Evolutionary conservation across 768 basidiomycete genomes (phyloP), one percentile per base, ranked within the genome.

Genomic region (Tephrocybe rancida): DNA sequence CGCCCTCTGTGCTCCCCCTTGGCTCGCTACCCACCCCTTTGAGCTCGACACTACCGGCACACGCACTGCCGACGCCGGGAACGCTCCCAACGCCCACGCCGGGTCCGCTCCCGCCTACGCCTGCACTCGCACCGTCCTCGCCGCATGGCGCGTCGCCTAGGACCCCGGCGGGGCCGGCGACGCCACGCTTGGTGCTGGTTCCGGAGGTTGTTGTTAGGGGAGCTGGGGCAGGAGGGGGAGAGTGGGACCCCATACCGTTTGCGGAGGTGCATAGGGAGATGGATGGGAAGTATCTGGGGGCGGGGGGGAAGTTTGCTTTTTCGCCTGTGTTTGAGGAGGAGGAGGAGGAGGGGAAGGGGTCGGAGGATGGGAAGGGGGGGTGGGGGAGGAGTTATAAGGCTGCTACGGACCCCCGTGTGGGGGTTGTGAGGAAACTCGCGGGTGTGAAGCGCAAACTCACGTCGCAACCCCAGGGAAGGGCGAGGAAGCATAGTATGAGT

Each of bases 281-380:
- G 13, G 90, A 93, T 63, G 83, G 83, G 9, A 94, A 94, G 70
- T 92, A 94, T 0, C 59, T 76, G 22, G 90, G 90, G 10, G 35
- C 35, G 7, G 35, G 35, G 35, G 35, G 35, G 26, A 92, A 92
- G 67, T 93, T 92, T 57, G 73, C 79, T 2, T 6, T 49, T 18
- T 21, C 26, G 21, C 67, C 86, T 5, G 82, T 83, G 3, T 78
- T 80, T 32, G 83, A 83, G 30, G 53, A 48, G n/a, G 55, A 11
- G 29, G 8, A n/a, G 18, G 22, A 27, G 27, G 8, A 24, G 44
- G 16, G 16, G 26, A 13, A 7, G 24, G 34, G 37, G 24, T 32
- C 46, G 35, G 61, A 50, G 21, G n/a, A 5, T 64, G 70, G 13
- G 13, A 26, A 43, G 22, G 41, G 13, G 41, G 58, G 73, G 6